phyloP scores from a whole-genome alignment of 257 asterid genomes.

The Solanum clarkiae region DNA sequence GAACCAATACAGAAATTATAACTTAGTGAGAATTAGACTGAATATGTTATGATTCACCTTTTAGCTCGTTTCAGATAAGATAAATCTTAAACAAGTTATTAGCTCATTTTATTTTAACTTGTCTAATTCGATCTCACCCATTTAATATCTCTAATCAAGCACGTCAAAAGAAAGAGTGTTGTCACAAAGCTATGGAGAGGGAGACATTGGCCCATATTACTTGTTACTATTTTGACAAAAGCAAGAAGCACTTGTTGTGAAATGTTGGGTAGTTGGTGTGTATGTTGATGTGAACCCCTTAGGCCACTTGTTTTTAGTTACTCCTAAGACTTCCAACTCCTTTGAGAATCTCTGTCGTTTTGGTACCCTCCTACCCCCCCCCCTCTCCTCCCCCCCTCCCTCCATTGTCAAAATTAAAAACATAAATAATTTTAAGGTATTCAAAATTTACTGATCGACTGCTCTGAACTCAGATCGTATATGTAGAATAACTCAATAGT shows the following conservation, averaged over 20 bases:
- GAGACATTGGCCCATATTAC: background rate
- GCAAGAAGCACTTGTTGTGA: slow-evolving; percentile 9
- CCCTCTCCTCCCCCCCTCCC: background rate
- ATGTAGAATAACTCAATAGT: background rate
- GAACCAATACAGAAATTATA: background rate
- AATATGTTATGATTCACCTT: background rate
- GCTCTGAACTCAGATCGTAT: rapidly evolving
- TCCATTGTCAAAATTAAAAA: background rate
- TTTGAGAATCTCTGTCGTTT: slow-evolving; percentile 32
- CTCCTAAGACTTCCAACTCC: slow-evolving; percentile 14
- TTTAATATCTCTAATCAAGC: background rate
- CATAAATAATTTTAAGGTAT: background rate
- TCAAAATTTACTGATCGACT: background rate
- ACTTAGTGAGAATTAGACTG: background rate
- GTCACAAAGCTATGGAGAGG: background rate
- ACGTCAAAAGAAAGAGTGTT: background rate
- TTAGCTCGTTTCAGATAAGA: background rate
- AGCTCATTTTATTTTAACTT: background rate
- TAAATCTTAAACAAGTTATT: background rate
- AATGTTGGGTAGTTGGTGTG: background rate
- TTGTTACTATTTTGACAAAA: background rate
- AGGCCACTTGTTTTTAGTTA: background rate
- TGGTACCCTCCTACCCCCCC: background rate
- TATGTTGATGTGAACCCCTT: slow-evolving; percentile 1
- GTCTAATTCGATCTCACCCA: background rate